Conservation (phyloP, 1,139 yeast species). For the Yamadazyma sp. region DNA sequence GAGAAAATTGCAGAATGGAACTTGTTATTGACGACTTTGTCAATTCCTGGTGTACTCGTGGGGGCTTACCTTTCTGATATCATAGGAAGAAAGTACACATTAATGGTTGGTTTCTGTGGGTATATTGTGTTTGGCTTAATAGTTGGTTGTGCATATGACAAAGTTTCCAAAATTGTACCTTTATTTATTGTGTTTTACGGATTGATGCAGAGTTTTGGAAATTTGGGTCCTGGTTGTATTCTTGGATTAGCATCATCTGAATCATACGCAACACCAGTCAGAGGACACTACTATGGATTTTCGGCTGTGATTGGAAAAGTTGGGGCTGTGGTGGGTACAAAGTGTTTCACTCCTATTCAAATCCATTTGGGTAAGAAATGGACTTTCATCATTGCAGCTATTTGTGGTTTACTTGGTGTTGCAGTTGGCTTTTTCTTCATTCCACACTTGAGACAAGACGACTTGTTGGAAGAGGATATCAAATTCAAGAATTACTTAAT, state of each 20-base stretch:
- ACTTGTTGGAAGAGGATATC: conserved; percentile 64
- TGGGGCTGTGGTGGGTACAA: conserved; percentile 52
- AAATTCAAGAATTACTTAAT: conserved; percentile 60
- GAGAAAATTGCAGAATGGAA: conserved; percentile 51
- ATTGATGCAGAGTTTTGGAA: conserved; percentile 53
- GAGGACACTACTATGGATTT: conserved; percentile 62
- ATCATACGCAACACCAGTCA: conserved; percentile 69
- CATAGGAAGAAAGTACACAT: conserved; percentile 47
- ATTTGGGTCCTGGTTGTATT: conserved; percentile 76
- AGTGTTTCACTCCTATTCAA: conserved; percentile 45
- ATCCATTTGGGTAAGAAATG: conserved; percentile 29
- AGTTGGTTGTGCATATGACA: conserved; percentile 47
- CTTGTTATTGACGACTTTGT: conserved; percentile 41
- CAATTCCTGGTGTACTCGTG: conserved; percentile 47
- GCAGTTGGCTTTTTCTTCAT: conserved; percentile 58
- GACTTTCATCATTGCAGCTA: conserved; percentile 63
- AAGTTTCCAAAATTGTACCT: conserved; percentile 39
- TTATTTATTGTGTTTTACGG: conserved; percentile 50
- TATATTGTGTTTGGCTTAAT: conserved; percentile 49
- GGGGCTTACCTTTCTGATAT: conserved; percentile 44
- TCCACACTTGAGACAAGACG: conserved; percentile 68
- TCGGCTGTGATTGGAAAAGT: conserved; percentile 52
- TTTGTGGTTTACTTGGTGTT: conserved; percentile 68
- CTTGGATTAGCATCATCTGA: conserved; percentile 71
- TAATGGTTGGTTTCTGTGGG: conserved; percentile 46